A percentile compares a stretch with the other conserved stretches of the same genome.
phyloP scores from a whole-genome alignment of 345 rosid genomes.

The Punica granatum region DNA sequence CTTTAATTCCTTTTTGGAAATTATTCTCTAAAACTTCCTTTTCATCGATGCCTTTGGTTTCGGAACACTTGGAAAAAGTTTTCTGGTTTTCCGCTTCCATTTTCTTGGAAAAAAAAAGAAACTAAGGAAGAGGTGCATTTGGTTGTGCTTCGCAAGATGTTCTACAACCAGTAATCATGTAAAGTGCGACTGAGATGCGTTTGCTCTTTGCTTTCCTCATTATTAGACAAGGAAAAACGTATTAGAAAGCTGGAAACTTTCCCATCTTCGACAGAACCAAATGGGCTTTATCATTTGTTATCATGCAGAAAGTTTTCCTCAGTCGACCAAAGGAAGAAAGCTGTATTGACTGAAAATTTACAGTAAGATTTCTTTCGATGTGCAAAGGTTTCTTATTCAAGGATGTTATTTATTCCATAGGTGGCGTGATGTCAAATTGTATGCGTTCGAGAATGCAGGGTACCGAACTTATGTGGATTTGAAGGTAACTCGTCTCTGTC shows the following conservation, averaged over 20 bases:
- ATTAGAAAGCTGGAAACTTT: background rate
- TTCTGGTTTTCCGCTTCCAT: background rate
- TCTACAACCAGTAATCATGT: background rate
- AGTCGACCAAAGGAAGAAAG: background rate
- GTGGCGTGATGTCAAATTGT: slow-evolving; percentile 82
- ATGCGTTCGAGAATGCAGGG: slow-evolving; percentile 59
- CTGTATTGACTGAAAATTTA: too few species aligned
- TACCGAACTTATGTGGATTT: slow-evolving; percentile 83
- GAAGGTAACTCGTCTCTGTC: slow-evolving; percentile 35
- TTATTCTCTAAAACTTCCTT: background rate
- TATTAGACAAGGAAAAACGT: background rate
- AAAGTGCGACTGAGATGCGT: too few species aligned
- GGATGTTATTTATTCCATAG: slow-evolving; percentile 24
- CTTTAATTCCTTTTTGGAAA: background rate
- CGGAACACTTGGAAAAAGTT: background rate
- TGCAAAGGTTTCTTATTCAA: background rate
- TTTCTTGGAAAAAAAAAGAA: too few species aligned
- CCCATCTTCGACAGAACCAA: too few species aligned
- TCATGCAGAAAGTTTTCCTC: background rate
- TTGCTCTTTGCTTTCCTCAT: too few species aligned
- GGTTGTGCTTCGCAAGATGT: background rate
- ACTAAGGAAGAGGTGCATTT: background rate
- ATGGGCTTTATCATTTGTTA: background rate
- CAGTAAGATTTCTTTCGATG: too few species aligned
- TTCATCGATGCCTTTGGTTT: background rate